Conservation (phyloP, 345 rosid genomes). For the Syzygium aqueum region DNA sequence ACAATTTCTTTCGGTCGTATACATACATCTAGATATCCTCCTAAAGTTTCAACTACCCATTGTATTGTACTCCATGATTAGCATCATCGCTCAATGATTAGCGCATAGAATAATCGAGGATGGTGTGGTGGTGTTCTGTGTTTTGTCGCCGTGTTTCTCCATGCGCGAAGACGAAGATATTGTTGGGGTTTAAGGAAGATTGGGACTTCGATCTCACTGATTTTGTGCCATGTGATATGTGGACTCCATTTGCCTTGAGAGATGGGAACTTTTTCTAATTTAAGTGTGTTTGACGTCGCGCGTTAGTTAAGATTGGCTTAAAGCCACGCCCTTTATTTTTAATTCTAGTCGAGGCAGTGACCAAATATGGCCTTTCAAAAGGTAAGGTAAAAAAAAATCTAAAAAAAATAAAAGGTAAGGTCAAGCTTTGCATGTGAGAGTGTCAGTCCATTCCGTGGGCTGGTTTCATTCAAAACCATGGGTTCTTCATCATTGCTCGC, state of each 20-base stretch:
- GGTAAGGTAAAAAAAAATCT: neutral
- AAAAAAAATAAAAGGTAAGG: no score
- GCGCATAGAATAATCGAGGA: neutral
- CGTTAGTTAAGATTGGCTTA: neutral
- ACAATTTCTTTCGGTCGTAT: neutral
- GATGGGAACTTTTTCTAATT: neutral
- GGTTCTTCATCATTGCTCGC: neutral
- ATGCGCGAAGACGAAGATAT: neutral
- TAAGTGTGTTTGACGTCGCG: neutral
- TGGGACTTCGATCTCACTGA: neutral
- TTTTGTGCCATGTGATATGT: neutral
- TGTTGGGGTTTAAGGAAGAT: neutral
- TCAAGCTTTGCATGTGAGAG: neutral
- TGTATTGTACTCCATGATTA: neutral
- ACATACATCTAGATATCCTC: neutral
- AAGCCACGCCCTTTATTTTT: neutral
- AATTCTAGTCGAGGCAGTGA: neutral
- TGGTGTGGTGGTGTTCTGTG: neutral
- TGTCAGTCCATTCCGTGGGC: neutral
- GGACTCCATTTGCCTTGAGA: neutral
- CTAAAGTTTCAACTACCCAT: neutral
- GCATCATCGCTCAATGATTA: neutral
- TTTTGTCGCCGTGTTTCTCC: neutral
- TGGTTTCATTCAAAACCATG: neutral
- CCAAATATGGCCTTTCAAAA: neutral